Base-by-base conservation (phyloP, 2,329 filamentous ascomycete genomes). In the Epicoccum sorghinum region DNA sequence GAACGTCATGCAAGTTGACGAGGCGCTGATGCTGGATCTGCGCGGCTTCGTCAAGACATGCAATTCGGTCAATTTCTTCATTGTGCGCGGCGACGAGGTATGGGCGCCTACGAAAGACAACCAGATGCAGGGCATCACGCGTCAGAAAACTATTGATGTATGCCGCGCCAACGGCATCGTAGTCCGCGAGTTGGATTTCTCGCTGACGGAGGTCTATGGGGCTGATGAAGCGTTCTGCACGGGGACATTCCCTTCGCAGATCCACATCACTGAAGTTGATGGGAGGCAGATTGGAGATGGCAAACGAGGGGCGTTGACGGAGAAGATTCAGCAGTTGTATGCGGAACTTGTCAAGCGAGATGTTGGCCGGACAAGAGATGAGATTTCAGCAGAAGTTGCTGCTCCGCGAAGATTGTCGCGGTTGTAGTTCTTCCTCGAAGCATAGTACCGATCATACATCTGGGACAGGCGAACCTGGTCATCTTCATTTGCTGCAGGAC, bases 11-110 rank as follows among this genome's bases (percentile, higher is more conserved):
- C 33, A 46, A 1, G 43, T 46, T 4, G 33, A 46, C 9, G 43
- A 46, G n/a, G 43, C 33, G 14, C 43, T 38, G 4, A 46, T 46
- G 33, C 33, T 46, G n/a, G 43, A 46, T 6, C 43, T 46, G 2
- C 43, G 43, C 9, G 43, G 33, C 6, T 46, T 46, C 10, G 33
- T 46, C 24, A 46, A 46, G 43, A 46, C 43, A 5, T 38, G 43
- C 33, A 46, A 46, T 7, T 46, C 43, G 7, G 43, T 46, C 43
- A 46, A 46, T n/a, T 38, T 46, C 43, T 46, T 46, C 43, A 46
- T 46, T n/a, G 43, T 46, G 4, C 24, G 43, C 4, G 43, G 43
- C 14, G 43, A 46, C 7, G 43, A 46, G 10, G 43, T 46, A 4
- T 38, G 43, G 43, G 43, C 43, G 24, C 33, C 43, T 2, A 46